phyloP scores from a whole-genome alignment of 192 early-diverging fungal genomes.

The Irineochytrium annulatum region DNA sequence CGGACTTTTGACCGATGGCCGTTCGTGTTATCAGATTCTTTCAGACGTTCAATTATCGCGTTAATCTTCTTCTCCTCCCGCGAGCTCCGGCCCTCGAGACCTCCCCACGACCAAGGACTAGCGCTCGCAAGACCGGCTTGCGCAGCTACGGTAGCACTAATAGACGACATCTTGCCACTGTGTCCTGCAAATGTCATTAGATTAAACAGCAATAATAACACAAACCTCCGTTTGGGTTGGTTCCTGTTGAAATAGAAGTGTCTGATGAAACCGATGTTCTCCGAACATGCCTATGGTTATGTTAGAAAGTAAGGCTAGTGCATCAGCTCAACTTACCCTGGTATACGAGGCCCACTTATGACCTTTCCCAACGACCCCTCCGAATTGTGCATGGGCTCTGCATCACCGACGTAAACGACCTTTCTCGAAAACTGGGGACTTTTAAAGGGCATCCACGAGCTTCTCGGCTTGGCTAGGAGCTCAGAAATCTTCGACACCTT shows the following conservation, averaged over 20 bases:
- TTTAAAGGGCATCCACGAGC: slow-evolving; percentile 8
- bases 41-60: slow-evolving; percentile 28
- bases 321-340: background rate
- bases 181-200: background rate
- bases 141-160: slow-evolving; percentile 20
- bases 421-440: slow-evolving; percentile 10
- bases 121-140: slow-evolving; percentile 19
- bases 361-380: background rate
- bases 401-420: background rate
- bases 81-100: slow-evolving; percentile 25
- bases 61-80: slow-evolving; percentile 42
- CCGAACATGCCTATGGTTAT: slow-evolving; percentile 3
- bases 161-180: background rate
- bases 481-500: background rate
- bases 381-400: background rate
- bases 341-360: background rate
- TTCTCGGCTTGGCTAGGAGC: background rate
- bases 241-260: slow-evolving; percentile 24
- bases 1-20: too few relatives aligned
- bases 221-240: background rate
- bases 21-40: too few relatives aligned
- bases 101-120: slow-evolving; percentile 37
- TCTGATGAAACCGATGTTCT: slow-evolving; percentile 21
- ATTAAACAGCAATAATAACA: background rate
- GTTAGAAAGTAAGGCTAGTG: background rate